Percentiles rank a stretch among this genome's conserved stretches.
Conservation (phyloP, 1,284 basidiomycete genomes). For the Malassezia equina region DNA sequence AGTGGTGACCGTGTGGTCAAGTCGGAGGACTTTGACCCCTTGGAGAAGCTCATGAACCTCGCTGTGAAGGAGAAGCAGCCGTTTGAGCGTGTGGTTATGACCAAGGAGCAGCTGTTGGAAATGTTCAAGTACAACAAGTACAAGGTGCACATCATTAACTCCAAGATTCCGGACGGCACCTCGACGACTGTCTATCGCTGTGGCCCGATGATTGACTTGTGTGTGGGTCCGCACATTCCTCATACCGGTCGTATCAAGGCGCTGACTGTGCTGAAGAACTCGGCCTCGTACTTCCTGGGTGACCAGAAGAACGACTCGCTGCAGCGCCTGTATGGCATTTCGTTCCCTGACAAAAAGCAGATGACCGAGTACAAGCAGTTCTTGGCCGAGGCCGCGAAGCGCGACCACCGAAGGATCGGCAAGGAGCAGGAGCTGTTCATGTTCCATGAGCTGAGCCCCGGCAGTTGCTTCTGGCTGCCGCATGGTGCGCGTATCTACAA, state of each 20-base stretch:
- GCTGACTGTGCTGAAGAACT: constrained; percentile 57
- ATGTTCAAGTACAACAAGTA: constrained; percentile 99
- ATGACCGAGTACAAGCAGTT: constrained; percentile 91
- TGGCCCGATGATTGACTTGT: constrained; percentile 96
- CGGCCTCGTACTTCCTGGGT: constrained; percentile 95
- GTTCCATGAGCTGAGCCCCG: constrained; percentile 92
- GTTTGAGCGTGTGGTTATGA: constrained; percentile 84
- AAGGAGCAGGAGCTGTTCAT: constrained; percentile 82
- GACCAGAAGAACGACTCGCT: constrained; percentile 87
- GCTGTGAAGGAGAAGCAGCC: constrained; percentile 94
- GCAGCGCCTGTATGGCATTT: constrained; percentile 95
- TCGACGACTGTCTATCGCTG: constrained; percentile 97
- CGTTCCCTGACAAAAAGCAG: constrained; percentile 96
- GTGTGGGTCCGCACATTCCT: constrained; percentile 91
- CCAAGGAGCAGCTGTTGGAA: constrained; percentile 85
- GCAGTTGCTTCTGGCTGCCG: constrained; percentile 91
- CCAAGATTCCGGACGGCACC: constrained; percentile 90
- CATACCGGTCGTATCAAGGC: constrained; percentile 94
- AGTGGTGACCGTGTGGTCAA: constrained; percentile 37
- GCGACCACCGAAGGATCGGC: constrained; percentile 74
- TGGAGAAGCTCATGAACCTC: constrained; percentile 78
- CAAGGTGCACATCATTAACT: constrained; percentile 89
- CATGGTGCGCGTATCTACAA: constrained; percentile 97
- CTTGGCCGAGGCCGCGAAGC: constrained; percentile 88
- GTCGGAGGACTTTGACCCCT: constrained; percentile 68